These are phyloP conservation scores for Wickerhamiella pararugosa DNA, from an alignment of 1,139 yeast species.

Conservation along the genomic window DNA sequence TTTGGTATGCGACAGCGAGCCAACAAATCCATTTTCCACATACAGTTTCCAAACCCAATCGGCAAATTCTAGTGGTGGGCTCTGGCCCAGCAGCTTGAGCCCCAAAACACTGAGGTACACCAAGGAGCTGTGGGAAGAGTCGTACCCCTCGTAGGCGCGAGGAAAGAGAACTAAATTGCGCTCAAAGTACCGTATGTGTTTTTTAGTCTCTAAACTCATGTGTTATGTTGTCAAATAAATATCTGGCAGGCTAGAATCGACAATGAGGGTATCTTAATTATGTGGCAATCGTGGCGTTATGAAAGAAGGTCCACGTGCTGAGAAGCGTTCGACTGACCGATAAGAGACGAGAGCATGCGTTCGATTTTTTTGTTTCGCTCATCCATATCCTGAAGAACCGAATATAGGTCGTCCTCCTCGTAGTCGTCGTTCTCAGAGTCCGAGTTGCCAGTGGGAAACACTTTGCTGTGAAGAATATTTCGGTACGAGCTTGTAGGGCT, in stretches of 20 bases:
- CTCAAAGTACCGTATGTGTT: slow-evolving; percentile 21
- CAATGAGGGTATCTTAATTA: no score
- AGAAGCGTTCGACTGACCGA: background rate
- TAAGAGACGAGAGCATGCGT: slow-evolving; percentile 5
- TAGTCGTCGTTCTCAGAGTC: slow-evolving; percentile 8
- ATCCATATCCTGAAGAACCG: slow-evolving; percentile 10
- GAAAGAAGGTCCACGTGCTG: no score
- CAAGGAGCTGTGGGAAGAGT: slow-evolving; percentile 49
- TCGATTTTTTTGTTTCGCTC: slow-evolving; percentile 15
- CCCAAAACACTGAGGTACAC: slow-evolving; percentile 56
- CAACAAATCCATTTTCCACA: slow-evolving; percentile 37
- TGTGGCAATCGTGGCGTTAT: no score
- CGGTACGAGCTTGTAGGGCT: slow-evolving; percentile 4
- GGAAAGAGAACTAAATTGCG: slow-evolving; percentile 26
- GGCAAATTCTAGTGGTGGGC: slow-evolving; percentile 18
- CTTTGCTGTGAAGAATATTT: background rate
- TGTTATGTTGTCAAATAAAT: no score
- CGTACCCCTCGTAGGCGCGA: slow-evolving; percentile 25
- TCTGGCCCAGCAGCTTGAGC: slow-evolving; percentile 34
- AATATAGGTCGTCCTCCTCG: slow-evolving; percentile 9
- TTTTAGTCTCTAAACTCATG: no score
- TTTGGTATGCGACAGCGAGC: slow-evolving; percentile 36
- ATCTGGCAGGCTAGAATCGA: no score
- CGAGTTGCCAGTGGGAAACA: background rate
- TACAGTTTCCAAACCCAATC: slow-evolving; percentile 32